These are phyloP conservation scores for Orbilia ellipsospora DNA, from an alignment of 2,329 filamentous ascomycete species.

Conservation along the genomic window DNA sequence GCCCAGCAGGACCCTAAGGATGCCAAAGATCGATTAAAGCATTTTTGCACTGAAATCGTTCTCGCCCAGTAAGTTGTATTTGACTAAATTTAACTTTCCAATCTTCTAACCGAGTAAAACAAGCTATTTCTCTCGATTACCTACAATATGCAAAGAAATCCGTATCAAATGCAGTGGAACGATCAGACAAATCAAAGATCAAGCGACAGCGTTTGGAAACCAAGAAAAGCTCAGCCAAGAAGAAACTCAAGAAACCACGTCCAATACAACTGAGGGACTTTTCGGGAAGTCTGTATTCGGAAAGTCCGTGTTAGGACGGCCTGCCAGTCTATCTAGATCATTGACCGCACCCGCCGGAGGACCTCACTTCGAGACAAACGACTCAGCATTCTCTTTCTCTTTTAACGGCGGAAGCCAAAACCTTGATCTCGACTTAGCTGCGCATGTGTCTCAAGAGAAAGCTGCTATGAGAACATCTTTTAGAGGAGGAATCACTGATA, in stretches of 20 bases:
- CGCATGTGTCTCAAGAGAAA: slow-evolving; percentile 48
- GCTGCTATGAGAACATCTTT: slow-evolving; percentile 49
- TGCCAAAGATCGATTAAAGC: slow-evolving; percentile 72
- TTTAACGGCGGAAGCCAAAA: slow-evolving; percentile 35
- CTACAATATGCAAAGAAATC: slow-evolving; percentile 71
- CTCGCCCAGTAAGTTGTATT: slow-evolving; percentile 74
- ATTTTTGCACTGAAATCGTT: slow-evolving; percentile 84
- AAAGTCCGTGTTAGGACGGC: slow-evolving; percentile 23
- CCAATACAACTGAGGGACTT: slow-evolving; percentile 12
- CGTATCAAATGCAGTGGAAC: slow-evolving; percentile 45
- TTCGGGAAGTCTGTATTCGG: slow-evolving; percentile 11
- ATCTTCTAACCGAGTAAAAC: slow-evolving; percentile 57
- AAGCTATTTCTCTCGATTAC: slow-evolving; percentile 80
- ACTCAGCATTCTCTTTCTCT: slow-evolving; percentile 41
- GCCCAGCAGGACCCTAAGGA: slow-evolving; percentile 57
- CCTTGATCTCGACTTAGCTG: slow-evolving; percentile 33
- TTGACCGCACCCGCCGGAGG: slow-evolving; percentile 29
- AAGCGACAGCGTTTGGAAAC: slow-evolving; percentile 51
- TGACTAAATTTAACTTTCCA: neutral
- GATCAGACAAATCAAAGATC: slow-evolving; percentile 63
- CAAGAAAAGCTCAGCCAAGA: slow-evolving; percentile 9
- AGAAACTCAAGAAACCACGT: slow-evolving; percentile 20
- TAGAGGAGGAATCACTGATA: slow-evolving; percentile 52
- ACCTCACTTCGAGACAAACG: slow-evolving; percentile 33
- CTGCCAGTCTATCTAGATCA: slow-evolving; percentile 34